Evolutionary conservation across 2,329 filamentous ascomycete genomes (phyloP).

Genomic region (Microcyclospora tardicrescens): DNA sequence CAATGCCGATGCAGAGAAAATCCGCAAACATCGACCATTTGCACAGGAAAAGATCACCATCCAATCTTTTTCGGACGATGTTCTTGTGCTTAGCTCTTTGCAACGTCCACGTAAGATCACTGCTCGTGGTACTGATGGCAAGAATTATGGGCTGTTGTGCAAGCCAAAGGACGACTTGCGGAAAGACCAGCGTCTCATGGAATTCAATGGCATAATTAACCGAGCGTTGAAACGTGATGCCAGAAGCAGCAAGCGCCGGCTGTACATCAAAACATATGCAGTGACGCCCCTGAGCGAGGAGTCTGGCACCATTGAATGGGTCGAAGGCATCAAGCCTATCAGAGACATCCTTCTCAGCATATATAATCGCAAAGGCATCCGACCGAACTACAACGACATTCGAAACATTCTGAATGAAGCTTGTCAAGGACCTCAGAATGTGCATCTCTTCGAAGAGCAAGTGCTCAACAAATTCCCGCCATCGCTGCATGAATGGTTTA

Average conservation of each 20-base stretch:
- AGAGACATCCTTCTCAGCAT: slow-evolving; percentile 75
- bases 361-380: slow-evolving; percentile 62
- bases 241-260: slow-evolving; percentile 74
- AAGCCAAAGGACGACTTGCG: slow-evolving; percentile 97
- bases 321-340: slow-evolving; percentile 86
- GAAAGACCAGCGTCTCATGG: slow-evolving; percentile 96
- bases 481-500: slow-evolving; percentile 86
- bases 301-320: slow-evolving; percentile 97
- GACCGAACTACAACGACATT: slow-evolving; percentile 54
- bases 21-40: slow-evolving; percentile 70
- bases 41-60: slow-evolving; percentile 78
- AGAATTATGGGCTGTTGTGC: slow-evolving; percentile 77
- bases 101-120: slow-evolving; percentile 85
- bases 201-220: slow-evolving; percentile 98
- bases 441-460: slow-evolving; percentile 56
- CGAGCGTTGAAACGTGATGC: slow-evolving; percentile 82
- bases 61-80: slow-evolving; percentile 67
- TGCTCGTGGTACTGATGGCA: slow-evolving; percentile 78
- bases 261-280: slow-evolving; percentile 94
- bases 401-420: slow-evolving; percentile 49
- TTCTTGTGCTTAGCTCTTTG: slow-evolving; percentile 77
- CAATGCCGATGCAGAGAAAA: slow-evolving; percentile 53
- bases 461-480: slow-evolving; percentile 59
- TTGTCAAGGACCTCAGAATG: slow-evolving; percentile 48
- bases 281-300: slow-evolving; percentile 96